These are phyloP conservation scores for Paramyrothecium sp. DNA, from an alignment of 2,329 filamentous ascomycete species.

Conservation along the genomic window DNA sequence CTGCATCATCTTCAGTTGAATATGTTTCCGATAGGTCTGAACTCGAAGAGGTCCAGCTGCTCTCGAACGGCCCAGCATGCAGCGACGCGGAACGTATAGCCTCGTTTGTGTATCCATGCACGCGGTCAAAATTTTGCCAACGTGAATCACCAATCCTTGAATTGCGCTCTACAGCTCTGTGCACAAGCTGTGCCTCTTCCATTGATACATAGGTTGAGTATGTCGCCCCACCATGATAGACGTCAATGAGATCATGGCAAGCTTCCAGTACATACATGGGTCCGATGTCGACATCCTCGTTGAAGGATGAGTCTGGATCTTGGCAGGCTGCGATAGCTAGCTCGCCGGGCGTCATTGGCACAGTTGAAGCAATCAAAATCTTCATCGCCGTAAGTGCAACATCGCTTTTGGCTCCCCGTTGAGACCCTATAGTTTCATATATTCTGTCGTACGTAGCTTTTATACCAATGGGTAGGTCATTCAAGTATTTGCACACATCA, in stretches of 20 bases:
- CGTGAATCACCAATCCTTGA: too few species aligned
- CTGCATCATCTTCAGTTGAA: background rate
- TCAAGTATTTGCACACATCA: constrained; percentile 9
- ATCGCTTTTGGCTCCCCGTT: background rate
- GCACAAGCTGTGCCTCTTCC: background rate
- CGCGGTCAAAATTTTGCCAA: too few species aligned
- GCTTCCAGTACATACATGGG: constrained; percentile 4
- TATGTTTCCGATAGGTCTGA: too few species aligned
- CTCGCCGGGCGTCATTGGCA: background rate
- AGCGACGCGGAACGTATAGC: too few species aligned
- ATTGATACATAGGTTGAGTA: background rate
- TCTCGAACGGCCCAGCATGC: too few species aligned
- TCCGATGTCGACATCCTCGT: constrained; percentile 2
- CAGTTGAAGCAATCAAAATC: background rate
- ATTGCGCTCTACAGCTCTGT: background rate
- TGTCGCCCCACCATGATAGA: background rate
- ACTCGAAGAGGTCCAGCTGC: too few species aligned
- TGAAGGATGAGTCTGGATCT: background rate
- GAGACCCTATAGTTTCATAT: constrained; percentile 4
- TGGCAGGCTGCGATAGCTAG: constrained; percentile 1
- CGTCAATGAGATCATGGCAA: constrained; percentile 1
- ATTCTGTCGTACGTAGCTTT: constrained; percentile 11
- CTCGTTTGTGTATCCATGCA: too few species aligned
- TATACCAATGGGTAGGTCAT: constrained; percentile 5
- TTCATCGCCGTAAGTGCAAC: constrained; percentile 3